A percentile compares a stretch with the other conserved stretches of the same genome.
Evolutionary conservation across 176 grass and related monocot genomes (phyloP).

Genomic region (Neostapfia colusana): DNA sequence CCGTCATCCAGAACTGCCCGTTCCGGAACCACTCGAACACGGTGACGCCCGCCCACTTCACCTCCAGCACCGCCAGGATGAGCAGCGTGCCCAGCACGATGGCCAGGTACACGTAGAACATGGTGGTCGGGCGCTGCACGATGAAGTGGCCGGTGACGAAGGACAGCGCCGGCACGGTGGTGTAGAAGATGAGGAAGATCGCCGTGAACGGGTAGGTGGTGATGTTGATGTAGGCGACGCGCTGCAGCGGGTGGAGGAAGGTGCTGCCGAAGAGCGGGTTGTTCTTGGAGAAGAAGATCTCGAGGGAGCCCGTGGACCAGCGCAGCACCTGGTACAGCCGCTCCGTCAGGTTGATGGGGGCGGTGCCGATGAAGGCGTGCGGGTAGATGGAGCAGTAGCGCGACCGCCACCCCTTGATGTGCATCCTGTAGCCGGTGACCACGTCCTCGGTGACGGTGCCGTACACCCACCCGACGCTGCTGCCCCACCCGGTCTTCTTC

Average conservation of each 20-base stretch:
- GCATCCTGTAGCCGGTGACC: constrained; percentile 77
- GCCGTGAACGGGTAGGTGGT: constrained; percentile 93
- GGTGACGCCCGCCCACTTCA: constrained; percentile 81
- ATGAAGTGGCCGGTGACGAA: constrained; percentile 92
- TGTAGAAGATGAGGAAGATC: constrained; percentile 92
- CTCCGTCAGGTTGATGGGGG: constrained; percentile 77
- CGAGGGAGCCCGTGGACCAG: constrained; percentile 79
- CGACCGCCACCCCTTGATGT: constrained; percentile 73
- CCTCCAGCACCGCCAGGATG: constrained; percentile 69
- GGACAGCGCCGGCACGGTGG: constrained; percentile 81
- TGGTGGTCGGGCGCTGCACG: constrained; percentile 70
- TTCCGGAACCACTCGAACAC: constrained; percentile 95
- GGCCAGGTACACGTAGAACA: constrained; percentile 89
- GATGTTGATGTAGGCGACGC: constrained; percentile 92
- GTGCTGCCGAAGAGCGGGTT: constrained; percentile 78
- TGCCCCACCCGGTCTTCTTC: constrained; percentile 68
- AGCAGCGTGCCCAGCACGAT: constrained; percentile 66
- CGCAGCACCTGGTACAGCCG: constrained; percentile 75
- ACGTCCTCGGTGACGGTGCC: constrained; percentile 79
- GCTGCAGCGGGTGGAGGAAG: constrained; percentile 74
- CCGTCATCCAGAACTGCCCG: constrained; percentile 96
- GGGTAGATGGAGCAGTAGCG: constrained; percentile 79
- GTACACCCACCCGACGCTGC: constrained; percentile 67
- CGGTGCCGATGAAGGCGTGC: constrained; percentile 80
- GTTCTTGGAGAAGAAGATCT: constrained; percentile 95